A percentile compares a stretch with the other conserved stretches of the same genome.
Conservation (phyloP, 306 rosid species). For the Dryas alaskensis region DNA sequence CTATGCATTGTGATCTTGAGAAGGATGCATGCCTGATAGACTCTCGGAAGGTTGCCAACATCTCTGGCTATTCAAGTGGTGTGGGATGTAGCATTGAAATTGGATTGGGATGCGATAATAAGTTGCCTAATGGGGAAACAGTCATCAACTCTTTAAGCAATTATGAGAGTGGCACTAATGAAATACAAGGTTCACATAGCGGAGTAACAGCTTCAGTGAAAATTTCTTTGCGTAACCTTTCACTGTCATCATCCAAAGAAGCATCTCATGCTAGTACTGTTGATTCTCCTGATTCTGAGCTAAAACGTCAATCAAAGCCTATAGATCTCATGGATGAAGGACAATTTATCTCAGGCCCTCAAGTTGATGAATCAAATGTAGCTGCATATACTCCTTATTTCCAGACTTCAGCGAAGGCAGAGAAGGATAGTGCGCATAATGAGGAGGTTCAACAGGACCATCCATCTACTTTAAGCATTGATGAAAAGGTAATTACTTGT, state of each 20-base stretch:
- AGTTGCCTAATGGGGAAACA: slow-evolving; percentile 11
- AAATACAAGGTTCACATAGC: not conserved
- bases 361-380: not conserved
- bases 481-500: slow-evolving; percentile 14
- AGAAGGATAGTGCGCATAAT: not conserved
- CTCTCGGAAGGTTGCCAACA: not conserved
- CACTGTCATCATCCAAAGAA: slow-evolving; percentile 28
- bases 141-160: not conserved
- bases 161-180: not conserved
- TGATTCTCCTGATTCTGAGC: slow-evolving; percentile 1
- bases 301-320: slow-evolving; percentile 16
- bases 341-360: not conserved
- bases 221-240: slow-evolving; percentile 19
- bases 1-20: slow-evolving; percentile 8
- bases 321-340: slow-evolving; percentile 21
- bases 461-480: slow-evolving; percentile 15
- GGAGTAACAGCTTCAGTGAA: slow-evolving; percentile 19
- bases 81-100: not conserved
- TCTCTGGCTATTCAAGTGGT: not conserved
- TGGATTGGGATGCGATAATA: slow-evolving; percentile 6
- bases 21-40: not conserved
- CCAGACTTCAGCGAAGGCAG: slow-evolving; percentile 11
- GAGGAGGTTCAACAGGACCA: slow-evolving; percentile 18
- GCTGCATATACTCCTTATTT: not conserved
- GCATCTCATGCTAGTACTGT: slow-evolving; percentile 19